Evolutionary conservation across 768 basidiomycete species (phyloP).

Genomic region (Infundibulicybe gibba): DNA sequence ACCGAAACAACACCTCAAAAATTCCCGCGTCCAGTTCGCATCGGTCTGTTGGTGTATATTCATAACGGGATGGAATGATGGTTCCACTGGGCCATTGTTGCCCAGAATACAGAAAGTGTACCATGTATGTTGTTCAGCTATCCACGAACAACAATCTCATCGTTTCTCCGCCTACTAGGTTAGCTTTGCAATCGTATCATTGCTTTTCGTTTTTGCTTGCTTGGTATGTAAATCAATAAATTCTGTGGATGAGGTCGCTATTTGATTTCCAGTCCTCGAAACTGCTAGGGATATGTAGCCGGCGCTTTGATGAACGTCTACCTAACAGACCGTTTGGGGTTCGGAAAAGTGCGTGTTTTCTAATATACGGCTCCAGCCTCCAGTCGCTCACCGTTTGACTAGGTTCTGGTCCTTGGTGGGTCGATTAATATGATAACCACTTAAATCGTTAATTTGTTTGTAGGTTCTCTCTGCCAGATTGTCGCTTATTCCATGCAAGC

Average conservation of each 20-base stretch:
- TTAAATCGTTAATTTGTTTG: background rate
- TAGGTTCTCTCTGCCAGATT: constrained; percentile 49
- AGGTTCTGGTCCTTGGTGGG: constrained; percentile 18
- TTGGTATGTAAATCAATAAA: constrained; percentile 26
- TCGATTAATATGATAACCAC: background rate
- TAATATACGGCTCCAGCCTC: background rate
- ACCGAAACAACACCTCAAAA: background rate
- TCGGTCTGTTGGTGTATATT: constrained; percentile 41
- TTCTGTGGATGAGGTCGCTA: constrained; percentile 1
- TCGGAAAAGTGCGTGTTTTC: constrained; percentile 34
- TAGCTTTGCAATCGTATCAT: constrained; percentile 45
- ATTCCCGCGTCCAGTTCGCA: constrained; percentile 33
- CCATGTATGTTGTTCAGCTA: constrained; percentile 39
- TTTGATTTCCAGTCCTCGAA: background rate
- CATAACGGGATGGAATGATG: constrained; percentile 60
- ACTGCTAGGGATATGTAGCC: constrained; percentile 36
- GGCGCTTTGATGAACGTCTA: constrained; percentile 37
- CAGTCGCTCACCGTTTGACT: background rate
- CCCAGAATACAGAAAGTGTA: constrained; percentile 52
- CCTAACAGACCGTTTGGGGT: constrained; percentile 31
- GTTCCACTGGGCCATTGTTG: constrained; percentile 55
- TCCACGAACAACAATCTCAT: background rate
- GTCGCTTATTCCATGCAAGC: constrained; percentile 51
- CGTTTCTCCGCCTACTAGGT: constrained; percentile 25
- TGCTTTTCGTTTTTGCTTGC: constrained; percentile 38